Conservation (phyloP, 257 asterid species). For the Solanum chiquidenum region DNA sequence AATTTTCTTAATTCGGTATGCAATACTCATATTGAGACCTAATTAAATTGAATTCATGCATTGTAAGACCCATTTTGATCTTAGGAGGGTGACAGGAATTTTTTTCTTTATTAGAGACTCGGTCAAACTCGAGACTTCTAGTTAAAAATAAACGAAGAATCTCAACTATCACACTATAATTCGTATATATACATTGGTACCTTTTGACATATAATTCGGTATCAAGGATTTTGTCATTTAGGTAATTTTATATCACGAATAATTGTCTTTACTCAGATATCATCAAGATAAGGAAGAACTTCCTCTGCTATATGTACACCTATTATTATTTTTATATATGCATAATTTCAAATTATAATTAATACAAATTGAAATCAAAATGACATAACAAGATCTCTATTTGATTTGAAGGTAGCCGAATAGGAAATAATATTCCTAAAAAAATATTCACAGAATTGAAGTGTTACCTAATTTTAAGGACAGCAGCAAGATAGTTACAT, state of each 20-base stretch:
- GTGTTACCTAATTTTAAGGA: background rate
- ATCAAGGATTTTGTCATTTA: background rate
- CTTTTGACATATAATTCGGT: background rate
- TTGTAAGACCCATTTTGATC: no score
- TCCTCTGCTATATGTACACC: background rate
- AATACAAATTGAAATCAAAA: background rate
- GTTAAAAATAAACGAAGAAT: background rate
- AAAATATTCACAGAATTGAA: background rate
- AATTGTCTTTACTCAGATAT: background rate
- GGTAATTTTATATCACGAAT: background rate
- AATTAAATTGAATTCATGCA: no score
- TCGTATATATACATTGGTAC: background rate
- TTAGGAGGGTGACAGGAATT: no score
- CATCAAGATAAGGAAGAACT: background rate
- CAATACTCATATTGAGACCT: fast-evolving
- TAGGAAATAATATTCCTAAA: background rate
- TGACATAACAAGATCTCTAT: background rate
- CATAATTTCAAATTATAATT: background rate
- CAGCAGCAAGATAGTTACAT: background rate
- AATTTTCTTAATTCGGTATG: no score
- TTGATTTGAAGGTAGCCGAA: background rate
- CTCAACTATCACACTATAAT: background rate
- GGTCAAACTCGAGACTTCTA: fast-evolving
- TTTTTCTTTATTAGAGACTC: no score
- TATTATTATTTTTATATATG: no score